Evolutionary conservation across 441 rosid species (phyloP).

Genomic region (Biscutella auriculata): DNA sequence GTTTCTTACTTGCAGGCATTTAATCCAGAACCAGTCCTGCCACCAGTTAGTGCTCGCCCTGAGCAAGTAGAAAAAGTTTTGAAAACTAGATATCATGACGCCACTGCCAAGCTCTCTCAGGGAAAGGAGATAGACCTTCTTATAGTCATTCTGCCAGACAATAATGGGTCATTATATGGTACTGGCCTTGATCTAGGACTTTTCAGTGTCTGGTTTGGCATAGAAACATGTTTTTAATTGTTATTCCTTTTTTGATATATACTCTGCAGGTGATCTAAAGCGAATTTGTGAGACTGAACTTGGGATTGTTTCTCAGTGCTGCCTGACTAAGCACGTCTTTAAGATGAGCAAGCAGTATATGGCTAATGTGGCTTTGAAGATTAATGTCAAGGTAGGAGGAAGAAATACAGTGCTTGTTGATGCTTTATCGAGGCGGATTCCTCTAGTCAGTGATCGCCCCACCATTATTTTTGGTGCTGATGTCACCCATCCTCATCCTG

Average conservation of each 20-base stretch:
- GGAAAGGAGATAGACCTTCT: slow-evolving; percentile 87
- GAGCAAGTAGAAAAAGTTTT: slow-evolving; percentile 76
- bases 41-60: slow-evolving; percentile 55
- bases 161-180: slow-evolving; percentile 90
- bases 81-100: slow-evolving; percentile 82
- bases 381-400: slow-evolving; percentile 95
- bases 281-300: slow-evolving; percentile 94
- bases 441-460: slow-evolving; percentile 81
- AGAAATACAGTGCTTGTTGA: slow-evolving; percentile 87
- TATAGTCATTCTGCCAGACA: slow-evolving; percentile 83
- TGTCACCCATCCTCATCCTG: slow-evolving; percentile 98
- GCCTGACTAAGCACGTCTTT: slow-evolving; percentile 74
- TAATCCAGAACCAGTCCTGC: slow-evolving; percentile 64
- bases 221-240: neutral
- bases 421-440: slow-evolving; percentile 78
- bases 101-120: slow-evolving; percentile 45
- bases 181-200: neutral
- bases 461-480: slow-evolving; percentile 95
- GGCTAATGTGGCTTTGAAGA: slow-evolving; percentile 85
- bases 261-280: slow-evolving; percentile 68
- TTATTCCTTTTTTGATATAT: neutral
- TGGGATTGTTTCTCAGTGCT: slow-evolving; percentile 91
- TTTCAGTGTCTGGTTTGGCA: neutral
- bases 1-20: slow-evolving; percentile 43
- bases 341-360: slow-evolving; percentile 71